These are phyloP conservation scores for Ophiostoma novo-ulmi DNA, from an alignment of 2,329 filamentous ascomycete species.

Conservation along the genomic window DNA sequence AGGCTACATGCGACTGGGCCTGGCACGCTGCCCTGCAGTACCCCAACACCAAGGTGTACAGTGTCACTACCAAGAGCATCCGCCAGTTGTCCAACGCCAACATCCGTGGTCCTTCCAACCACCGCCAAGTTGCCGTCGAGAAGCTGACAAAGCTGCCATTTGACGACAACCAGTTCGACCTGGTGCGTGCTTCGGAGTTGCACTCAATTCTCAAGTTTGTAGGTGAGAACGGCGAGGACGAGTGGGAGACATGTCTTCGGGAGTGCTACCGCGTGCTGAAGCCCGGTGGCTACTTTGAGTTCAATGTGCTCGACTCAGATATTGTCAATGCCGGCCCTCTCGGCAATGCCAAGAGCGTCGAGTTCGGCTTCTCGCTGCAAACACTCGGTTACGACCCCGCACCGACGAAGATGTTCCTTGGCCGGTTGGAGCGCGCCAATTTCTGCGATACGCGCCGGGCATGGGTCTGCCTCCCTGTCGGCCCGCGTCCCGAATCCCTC, in stretches of 20 bases:
- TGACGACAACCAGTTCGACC: constrained; percentile 77
- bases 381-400: constrained; percentile 83
- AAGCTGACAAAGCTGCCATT: constrained; percentile 80
- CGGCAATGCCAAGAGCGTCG: constrained; percentile 76
- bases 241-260: constrained; percentile 77
- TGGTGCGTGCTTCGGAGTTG: constrained; percentile 83
- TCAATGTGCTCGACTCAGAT: constrained; percentile 82
- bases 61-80: constrained; percentile 67
- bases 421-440: constrained; percentile 65
- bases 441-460: constrained; percentile 77
- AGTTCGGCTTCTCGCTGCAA: constrained; percentile 86
- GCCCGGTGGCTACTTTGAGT: constrained; percentile 89
- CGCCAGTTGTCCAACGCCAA: constrained; percentile 67
- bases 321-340: constrained; percentile 77
- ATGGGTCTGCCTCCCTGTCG: constrained; percentile 87
- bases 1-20: constrained; percentile 85
- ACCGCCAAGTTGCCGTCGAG: constrained; percentile 74
- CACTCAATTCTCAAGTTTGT: constrained; percentile 76
- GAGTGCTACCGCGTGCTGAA: constrained; percentile 91
- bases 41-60: constrained; percentile 80
- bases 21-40: constrained; percentile 89
- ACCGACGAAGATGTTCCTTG: constrained; percentile 75
- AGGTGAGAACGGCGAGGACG: constrained; percentile 64
- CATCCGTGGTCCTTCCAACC: constrained; percentile 79
- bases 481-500: constrained; percentile 43